Base-by-base conservation (phyloP, 179 eudicot species). In the Heliamphora pulchella region DNA sequence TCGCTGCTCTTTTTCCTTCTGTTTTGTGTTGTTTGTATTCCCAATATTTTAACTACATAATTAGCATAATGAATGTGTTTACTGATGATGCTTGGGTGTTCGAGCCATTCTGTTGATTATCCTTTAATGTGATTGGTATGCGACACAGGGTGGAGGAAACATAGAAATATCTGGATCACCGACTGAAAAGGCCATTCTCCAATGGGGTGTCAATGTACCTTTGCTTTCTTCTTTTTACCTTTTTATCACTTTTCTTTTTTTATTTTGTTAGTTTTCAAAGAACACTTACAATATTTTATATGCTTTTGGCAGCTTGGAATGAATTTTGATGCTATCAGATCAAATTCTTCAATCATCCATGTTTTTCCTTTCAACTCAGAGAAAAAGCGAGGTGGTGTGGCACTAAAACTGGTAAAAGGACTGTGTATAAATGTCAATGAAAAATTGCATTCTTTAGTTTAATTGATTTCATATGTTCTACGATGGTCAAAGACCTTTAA, bases 371-470 rank as follows among this genome's bases (percentile, higher is more conserved):
- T 94, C 83, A 94, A 93, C 79, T 94, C 97, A 14, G 90, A 89
- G 86, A 94, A 91, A 80, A 94, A 94, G 86, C 85, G 92, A 84
- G 98, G 97, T 11, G 98, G 97, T 84, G 89, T 94, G 58, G 98
- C 97, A 50, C 55, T 92, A 82, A 91, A 89, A 84, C 86, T 88
- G 97, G 98, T 94, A 90, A 93, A 5, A 10, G 15, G 62, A n/a
- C 58, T 80, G 71, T 71, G 61, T 71, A 41, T 5, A 8, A 31
- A 31, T 48, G 47, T 46, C 22, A 71, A 13, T 44, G 17, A 46
- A 14, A 72, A 8, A 18, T 22, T 48, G 5, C 3, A 46, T 62
- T 8, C 15, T 77, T 77, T 77, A 18, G 41, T 7, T 66, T 66
- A 50, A 48, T 47, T 63, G 58, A 20, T 53, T 78, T 62, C 31